phyloP scores from a whole-genome alignment of 176 grass and related monocot genomes.

The Musa troglodytarum region DNA sequence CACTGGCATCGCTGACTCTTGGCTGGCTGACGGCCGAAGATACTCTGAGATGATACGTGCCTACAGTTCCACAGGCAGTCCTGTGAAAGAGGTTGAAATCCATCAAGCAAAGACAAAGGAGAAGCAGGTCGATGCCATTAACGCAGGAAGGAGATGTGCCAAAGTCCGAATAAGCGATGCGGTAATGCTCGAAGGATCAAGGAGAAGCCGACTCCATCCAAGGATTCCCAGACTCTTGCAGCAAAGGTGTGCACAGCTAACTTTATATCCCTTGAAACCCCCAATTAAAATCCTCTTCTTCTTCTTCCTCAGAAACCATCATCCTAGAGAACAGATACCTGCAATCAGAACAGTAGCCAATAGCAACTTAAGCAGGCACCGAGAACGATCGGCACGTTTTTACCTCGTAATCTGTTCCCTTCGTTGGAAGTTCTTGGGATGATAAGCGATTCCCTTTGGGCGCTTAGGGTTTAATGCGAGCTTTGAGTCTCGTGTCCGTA shows the following conservation, averaged over 20 bases:
- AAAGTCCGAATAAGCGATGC: constrained; percentile 54
- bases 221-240: constrained; percentile 54
- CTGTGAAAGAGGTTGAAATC: constrained; percentile 1
- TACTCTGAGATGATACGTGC: constrained; percentile 17
- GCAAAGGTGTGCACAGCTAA: constrained; percentile 45
- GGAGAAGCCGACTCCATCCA: constrained; percentile 29
- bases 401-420: no score
- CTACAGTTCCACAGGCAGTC: constrained; percentile 5
- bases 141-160: constrained; percentile 30
- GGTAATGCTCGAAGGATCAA: constrained; percentile 43
- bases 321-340: no score
- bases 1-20: constrained; percentile 18
- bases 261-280: no score
- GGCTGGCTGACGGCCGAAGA: constrained; percentile 25
- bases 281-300: no score
- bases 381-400: background rate
- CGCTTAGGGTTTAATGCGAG: background rate
- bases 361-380: background rate
- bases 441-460: background rate
- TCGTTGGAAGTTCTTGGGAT: background rate
- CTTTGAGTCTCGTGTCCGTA: background rate
- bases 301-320: no score
- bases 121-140: constrained; percentile 26
- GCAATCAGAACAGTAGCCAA: no score
- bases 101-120: background rate